Evolutionary conservation across 495 filamentous ascomycete genomes (phyloP).

Genomic region (Apiosordaria backusii): DNA sequence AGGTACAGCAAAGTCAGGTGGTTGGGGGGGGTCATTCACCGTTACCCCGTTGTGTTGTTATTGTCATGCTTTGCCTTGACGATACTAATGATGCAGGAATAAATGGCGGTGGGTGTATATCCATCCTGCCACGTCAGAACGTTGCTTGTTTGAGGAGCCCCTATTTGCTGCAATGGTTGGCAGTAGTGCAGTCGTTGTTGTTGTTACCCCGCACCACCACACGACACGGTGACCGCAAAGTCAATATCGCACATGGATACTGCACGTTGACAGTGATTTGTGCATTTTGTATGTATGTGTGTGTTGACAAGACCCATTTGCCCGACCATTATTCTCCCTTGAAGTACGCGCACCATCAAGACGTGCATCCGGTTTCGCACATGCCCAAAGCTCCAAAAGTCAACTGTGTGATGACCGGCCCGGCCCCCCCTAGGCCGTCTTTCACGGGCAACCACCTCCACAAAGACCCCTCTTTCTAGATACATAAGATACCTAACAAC

Average conservation of each 20-base stretch:
- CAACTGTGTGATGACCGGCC: background rate
- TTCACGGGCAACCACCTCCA: too few relatives aligned
- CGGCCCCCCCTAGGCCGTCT: too few relatives aligned
- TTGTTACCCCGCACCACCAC: background rate
- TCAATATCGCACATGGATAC: background rate
- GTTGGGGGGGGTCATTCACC: background rate
- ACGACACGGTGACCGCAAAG: background rate
- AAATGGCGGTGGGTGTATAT: background rate
- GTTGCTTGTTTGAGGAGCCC: too few relatives aligned
- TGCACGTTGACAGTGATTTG: too few relatives aligned
- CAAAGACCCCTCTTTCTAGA: too few relatives aligned
- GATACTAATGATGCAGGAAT: background rate
- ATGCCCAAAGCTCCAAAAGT: background rate
- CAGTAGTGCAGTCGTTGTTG: background rate
- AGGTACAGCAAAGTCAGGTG: background rate
- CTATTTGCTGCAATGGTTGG: too few relatives aligned
- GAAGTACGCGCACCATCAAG: background rate
- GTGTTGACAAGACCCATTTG: background rate
- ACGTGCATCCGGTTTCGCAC: background rate
- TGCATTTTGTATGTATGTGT: background rate
- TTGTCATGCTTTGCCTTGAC: background rate
- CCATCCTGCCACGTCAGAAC: too few relatives aligned
- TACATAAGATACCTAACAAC: background rate
- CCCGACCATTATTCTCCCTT: background rate
- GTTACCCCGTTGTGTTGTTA: too few relatives aligned